Evolutionary conservation across 768 basidiomycete genomes (phyloP).

Genomic region (Collybia sordida): DNA sequence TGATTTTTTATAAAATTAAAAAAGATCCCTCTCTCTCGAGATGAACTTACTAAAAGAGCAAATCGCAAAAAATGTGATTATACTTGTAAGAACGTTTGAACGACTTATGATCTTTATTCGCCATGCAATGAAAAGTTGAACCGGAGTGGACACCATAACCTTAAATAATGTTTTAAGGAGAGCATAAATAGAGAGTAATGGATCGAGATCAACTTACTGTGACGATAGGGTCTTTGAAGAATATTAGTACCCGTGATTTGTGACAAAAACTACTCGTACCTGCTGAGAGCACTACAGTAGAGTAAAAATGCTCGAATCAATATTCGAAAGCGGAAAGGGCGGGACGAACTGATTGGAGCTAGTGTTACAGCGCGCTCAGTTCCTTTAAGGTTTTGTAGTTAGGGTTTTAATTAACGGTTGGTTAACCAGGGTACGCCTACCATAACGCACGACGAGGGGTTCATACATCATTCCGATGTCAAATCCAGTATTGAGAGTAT

Average conservation of each 20-base stretch:
- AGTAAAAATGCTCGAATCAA: too few relatives aligned
- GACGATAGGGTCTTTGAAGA: too few relatives aligned
- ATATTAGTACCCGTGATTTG: too few relatives aligned
- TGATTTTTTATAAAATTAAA: too few relatives aligned
- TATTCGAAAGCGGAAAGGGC: conserved; percentile 12
- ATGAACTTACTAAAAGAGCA: too few relatives aligned
- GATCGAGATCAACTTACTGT: too few relatives aligned
- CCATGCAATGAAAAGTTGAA: conserved; percentile 48
- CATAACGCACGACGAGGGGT: conserved; percentile 42
- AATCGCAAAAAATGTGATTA: too few relatives aligned
- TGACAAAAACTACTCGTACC: conserved; percentile 20
- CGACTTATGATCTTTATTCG: conserved; percentile 41
- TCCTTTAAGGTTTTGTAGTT: conserved; percentile 18
- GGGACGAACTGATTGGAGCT: conserved; percentile 31
- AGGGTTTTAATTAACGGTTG: background rate
- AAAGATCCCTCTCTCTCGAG: too few relatives aligned
- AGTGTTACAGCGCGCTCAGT: conserved; percentile 27
- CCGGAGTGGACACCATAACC: conserved; percentile 39
- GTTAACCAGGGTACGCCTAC: conserved; percentile 15
- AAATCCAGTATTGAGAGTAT: conserved; percentile 42
- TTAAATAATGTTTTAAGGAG: too few relatives aligned
- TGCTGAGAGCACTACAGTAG: conserved; percentile 22
- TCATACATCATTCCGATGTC: conserved; percentile 48
- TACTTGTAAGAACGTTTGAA: conserved; percentile 33
- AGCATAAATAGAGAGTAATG: too few relatives aligned